phyloP scores from a whole-genome alignment of 192 early-diverging fungal species.

The Spinellus fusiger region DNA sequence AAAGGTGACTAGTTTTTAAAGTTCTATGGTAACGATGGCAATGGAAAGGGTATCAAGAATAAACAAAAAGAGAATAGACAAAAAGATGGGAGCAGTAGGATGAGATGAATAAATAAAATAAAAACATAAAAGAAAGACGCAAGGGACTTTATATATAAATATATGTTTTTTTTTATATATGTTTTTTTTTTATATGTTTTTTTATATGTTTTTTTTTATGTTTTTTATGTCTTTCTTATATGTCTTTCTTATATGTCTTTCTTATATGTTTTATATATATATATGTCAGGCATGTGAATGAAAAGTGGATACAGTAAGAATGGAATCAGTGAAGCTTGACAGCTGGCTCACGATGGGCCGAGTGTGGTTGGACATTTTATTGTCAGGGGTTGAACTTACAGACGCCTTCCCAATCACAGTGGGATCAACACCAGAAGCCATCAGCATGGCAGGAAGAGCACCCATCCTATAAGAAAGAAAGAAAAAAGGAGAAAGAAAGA shows the following conservation, averaged over 20 bases:
- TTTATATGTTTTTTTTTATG: no score
- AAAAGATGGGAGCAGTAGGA: background rate
- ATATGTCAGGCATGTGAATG: background rate
- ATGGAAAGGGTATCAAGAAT: background rate
- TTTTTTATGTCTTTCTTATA: no score
- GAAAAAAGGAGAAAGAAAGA: background rate
- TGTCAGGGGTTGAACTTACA: background rate
- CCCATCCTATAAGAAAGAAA: slow-evolving; percentile 13
- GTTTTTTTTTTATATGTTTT: no score
- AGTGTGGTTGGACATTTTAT: background rate
- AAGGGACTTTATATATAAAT: no score
- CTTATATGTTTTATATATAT: no score
- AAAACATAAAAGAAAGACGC: background rate
- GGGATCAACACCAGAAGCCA: background rate
- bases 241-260: no score
- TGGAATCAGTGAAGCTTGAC: slow-evolving; percentile 13
- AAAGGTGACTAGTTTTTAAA: background rate
- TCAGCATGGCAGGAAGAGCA: slow-evolving; percentile 5
- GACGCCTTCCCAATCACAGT: slow-evolving; percentile 1
- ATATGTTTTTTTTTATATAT: no score
- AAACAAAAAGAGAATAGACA: background rate
- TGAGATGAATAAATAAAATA: background rate
- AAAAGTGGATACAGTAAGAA: slow-evolving; percentile 11
- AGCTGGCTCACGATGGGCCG: slow-evolving; percentile 1
- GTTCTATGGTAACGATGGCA: background rate